Conservation (phyloP, 2,329 filamentous ascomycete genomes). For the Exserohilum turcica region DNA sequence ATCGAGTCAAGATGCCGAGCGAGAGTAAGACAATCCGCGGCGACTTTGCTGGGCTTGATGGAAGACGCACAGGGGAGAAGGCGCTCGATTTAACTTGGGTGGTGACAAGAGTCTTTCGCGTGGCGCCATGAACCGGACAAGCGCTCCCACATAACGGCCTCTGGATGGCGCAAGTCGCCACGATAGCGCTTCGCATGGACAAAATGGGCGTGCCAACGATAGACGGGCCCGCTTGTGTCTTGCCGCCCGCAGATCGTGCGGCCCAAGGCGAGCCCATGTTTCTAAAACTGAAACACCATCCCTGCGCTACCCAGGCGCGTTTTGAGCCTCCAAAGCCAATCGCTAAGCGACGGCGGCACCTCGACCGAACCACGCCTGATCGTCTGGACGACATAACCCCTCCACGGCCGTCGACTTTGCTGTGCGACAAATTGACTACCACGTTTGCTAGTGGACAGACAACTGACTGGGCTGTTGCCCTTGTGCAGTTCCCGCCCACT, state of each 20-base stretch:
- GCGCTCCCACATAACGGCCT: conserved; percentile 5
- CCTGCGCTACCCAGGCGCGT: conserved; percentile 30
- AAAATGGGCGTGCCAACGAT: conserved; percentile 22
- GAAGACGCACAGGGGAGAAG: conserved; percentile 6
- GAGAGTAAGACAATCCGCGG: neutral
- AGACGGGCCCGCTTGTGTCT: conserved; percentile 24
- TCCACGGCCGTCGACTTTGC: conserved; percentile 5
- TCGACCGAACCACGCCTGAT: conserved; percentile 37
- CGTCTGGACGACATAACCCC: conserved; percentile 25
- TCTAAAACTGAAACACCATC: conserved; percentile 40
- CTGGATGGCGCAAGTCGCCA: neutral
- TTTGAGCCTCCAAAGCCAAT: conserved; percentile 42
- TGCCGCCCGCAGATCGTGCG: conserved; percentile 38
- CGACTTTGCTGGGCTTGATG: neutral
- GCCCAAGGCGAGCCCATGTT: conserved; percentile 26
- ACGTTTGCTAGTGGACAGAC: conserved; percentile 13
- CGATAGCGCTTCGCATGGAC: conserved; percentile 15
- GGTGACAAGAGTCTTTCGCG: conserved; percentile 4
- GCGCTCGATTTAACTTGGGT: conserved; percentile 4
- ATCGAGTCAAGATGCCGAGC: neutral
- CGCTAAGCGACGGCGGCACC: conserved; percentile 35
- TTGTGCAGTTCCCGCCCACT: conserved; percentile 20
- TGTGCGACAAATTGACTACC: conserved; percentile 8
- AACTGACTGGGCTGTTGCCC: conserved; percentile 21
- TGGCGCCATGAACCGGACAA: conserved; percentile 8